Base-by-base conservation (phyloP, 495 filamentous ascomycete genomes). In the Lophiotrema nucula region DNA sequence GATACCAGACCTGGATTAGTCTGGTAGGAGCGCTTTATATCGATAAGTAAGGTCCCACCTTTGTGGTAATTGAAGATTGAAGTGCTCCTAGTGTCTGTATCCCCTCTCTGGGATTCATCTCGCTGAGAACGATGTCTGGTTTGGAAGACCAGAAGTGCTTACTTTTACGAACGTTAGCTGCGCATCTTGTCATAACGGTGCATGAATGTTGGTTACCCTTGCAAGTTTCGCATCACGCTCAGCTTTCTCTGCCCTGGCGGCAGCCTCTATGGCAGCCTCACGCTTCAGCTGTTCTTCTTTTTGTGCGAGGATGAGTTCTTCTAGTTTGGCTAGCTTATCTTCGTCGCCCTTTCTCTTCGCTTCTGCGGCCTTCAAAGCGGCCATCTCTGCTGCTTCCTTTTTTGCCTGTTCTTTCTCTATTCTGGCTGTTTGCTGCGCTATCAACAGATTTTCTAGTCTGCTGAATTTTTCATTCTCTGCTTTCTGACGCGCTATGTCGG, bases 211-310 rank as follows among this genome's bases (percentile, higher is more conserved):
- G n/a, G n/a, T n/a, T n/a, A n/a, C n/a, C n/a, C n/a, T n/a, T n/a
- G 74, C 71, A 3, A 67, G 72, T 31, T 69, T 70, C 18, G 66
- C 61, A 21, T 69, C 67, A 13, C 65, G 58, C 23, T 60, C 72
- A n/a, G 73, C 50, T 47, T 72, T 66, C 48, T 71, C 67, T 2
- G 67, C 66, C 15, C 72, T 68, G 6, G 72, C 69, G 3, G 62
- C 64, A 1, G 53, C 53, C n/a, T 62, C 63, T 23, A 51, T 48
- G 35, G 71, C 64, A 6, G 48, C 67, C 51, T 69, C 68, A 13
- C 68, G 62, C 35, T 67, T 67, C 31, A 65, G 43, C 12, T 64
- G 62, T 31, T 68, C 62, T 10, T 70, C 68, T 27, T 73, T 68
- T 22, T 68, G 66, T 49, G 68, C 68, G 15, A 70, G 42, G 23